Evolutionary conservation across 2,329 filamentous ascomycete genomes (phyloP), one percentile per base, ranked within the genome.

Genomic region (Penicillium sp.): DNA sequence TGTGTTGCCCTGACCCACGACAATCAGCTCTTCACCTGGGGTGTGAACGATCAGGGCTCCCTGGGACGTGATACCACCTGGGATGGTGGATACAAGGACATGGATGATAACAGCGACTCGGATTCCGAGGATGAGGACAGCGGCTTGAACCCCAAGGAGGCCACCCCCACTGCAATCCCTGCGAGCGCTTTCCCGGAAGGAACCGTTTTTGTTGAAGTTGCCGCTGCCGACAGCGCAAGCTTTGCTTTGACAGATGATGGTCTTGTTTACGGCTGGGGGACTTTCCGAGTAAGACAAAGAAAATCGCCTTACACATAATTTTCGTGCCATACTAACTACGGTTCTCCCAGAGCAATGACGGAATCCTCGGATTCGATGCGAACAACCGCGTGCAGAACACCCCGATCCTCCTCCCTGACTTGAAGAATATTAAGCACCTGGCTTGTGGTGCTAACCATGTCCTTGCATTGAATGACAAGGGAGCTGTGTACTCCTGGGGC

Each of bases 11-110:
- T 94, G 50, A 93, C 90, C 48, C 82, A 86, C 63, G 88, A 93
- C 72, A 90, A 92, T 79, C 87, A 86, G 75, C 89, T 95, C 63
- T 77, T 91, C 51, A 92, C 89, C 26, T 95, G 90, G 90, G 90
- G 90, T 51, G 90, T 94, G 64, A 94, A 94, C 69, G 90, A 95
- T 68, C 86, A 92, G 68, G 88, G 89, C 59, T 89, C 90, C 8
- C 81, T 95, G 35, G 90, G 90, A 41, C 82, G 90, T 68, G 83
- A 89, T 68, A 92, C 89, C 3, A 77, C 76, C 12, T 88, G 86
- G 81, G 83, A 87, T 2, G 87, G 87, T 47, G 85, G 85, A 51
- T 73, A 81, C 65, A 78, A 77, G 60, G 80, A 83, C 55, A 76
- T 82, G 48, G 77, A 79, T 40, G 77, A 75, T 12, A 72, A 60